Conservation (phyloP, 2,329 filamentous ascomycete genomes). For the Gnomoniopsis smithogilvyi region DNA sequence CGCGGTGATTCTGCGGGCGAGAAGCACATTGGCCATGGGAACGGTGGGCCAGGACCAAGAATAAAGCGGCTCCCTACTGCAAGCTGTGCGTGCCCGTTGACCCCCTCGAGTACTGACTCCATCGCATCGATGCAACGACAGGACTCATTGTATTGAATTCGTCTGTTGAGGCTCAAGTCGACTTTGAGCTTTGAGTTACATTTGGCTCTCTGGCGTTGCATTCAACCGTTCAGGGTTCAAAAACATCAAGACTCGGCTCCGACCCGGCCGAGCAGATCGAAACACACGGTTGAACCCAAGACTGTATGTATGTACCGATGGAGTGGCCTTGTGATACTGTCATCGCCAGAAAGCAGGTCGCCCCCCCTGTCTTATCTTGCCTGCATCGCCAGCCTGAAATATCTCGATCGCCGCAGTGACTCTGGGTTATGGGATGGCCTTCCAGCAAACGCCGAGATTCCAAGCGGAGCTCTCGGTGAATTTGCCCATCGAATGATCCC, state of each 20-base stretch:
- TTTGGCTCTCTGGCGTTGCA: not conserved
- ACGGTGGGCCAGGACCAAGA: not conserved
- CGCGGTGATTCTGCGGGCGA: conserved; percentile 2
- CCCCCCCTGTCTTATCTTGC: not conserved
- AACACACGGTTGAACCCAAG: not conserved
- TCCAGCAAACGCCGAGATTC: not conserved
- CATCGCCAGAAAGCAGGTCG: too few relatives aligned
- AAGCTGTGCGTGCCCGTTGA: not conserved
- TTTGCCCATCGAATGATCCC: not conserved
- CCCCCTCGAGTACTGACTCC: not conserved
- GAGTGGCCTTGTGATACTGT: not conserved
- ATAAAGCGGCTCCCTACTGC: not conserved
- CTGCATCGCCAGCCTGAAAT: not conserved
- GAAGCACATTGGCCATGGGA: not conserved
- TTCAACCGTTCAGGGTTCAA: not conserved
- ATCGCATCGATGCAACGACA: not conserved
- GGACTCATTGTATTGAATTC: not conserved
- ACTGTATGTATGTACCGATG: not conserved
- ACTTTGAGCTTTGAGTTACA: conserved; percentile 1
- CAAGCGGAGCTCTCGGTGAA: not conserved
- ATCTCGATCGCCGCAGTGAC: not conserved
- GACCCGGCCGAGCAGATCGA: not conserved
- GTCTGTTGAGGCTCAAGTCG: not conserved
- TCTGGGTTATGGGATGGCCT: not conserved
- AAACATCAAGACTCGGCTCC: not conserved